Evolutionary conservation across 2,329 filamentous ascomycete genomes (phyloP).

Genomic region (Penicillium sp.): DNA sequence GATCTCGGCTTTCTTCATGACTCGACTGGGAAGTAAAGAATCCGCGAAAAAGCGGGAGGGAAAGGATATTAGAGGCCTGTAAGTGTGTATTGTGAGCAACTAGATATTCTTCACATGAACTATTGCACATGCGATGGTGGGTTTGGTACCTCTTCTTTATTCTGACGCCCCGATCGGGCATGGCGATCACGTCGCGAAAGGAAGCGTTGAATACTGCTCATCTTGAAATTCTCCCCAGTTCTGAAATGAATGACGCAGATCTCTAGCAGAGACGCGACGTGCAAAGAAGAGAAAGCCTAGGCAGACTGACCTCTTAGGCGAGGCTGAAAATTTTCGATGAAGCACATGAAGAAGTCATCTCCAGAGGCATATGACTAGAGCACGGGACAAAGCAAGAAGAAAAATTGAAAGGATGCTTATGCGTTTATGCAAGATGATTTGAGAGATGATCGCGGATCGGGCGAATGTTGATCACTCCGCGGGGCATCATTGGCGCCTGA

Average conservation of each 20-base stretch:
- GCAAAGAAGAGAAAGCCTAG: conserved; percentile 15
- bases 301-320: conserved; percentile 14
- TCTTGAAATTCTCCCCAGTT: conserved; percentile 14
- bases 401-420: conserved; percentile 1
- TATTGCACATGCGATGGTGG: background rate
- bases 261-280: conserved; percentile 19
- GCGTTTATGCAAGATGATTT: conserved; percentile 8
- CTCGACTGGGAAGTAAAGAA: conserved; percentile 28
- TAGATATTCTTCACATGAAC: background rate
- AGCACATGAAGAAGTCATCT: conserved; percentile 23
- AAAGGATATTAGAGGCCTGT: conserved; percentile 23
- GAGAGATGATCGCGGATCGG: conserved; percentile 12
- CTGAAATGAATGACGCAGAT: conserved; percentile 5
- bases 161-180: conserved; percentile 23
- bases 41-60: conserved; percentile 26
- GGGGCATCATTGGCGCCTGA: conserved; percentile 11
- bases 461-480: conserved; percentile 17
- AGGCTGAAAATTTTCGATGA: conserved; percentile 28
- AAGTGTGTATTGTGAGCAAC: conserved; percentile 4
- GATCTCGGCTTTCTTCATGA: conserved; percentile 23
- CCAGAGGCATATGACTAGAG: conserved; percentile 17
- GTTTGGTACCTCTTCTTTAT: conserved; percentile 31
- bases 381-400: conserved; percentile 7
- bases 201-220: conserved; percentile 42
- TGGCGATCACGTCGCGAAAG: conserved; percentile 38